A percentile compares a stretch with the other conserved stretches of the same genome.
Evolutionary conservation across 352 stramenopile genomes (phyloP).

Genomic region (Peronospora farinosa): DNA sequence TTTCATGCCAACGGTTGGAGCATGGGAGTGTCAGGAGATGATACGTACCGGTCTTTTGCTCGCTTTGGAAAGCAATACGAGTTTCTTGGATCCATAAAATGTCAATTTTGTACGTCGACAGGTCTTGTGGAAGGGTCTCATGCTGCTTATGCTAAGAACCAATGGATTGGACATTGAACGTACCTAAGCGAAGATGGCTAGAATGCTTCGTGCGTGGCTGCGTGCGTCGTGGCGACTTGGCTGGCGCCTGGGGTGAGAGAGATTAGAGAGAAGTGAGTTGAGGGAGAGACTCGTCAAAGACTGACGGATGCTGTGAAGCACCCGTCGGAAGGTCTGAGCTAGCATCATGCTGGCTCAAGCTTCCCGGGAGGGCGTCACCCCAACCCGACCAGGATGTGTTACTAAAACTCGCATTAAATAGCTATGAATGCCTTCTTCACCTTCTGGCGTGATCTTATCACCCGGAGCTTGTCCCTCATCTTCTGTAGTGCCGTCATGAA

Average conservation of each 20-base stretch:
- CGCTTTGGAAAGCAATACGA: too few species aligned
- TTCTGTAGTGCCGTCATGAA: too few species aligned
- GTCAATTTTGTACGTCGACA: too few species aligned
- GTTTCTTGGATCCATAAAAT: too few species aligned
- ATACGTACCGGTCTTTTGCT: too few species aligned
- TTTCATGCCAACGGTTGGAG: constrained; percentile 9
- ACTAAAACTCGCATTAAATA: too few species aligned
- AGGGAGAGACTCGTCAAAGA: constrained; percentile 13
- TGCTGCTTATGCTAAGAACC: not conserved
- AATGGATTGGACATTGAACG: too few species aligned
- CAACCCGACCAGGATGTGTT: constrained; percentile 8
- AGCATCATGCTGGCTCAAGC: constrained; percentile 12
- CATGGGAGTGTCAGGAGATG: constrained; percentile 1
- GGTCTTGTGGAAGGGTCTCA: too few species aligned
- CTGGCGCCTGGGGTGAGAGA: constrained; percentile 8
- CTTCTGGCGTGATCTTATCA: too few species aligned
- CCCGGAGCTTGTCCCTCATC: too few species aligned
- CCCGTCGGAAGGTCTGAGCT: constrained; percentile 9
- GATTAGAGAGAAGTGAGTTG: constrained; percentile 6
- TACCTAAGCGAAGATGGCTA: constrained; percentile 6
- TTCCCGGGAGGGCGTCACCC: constrained; percentile 14
- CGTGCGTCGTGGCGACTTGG: constrained; percentile 4
- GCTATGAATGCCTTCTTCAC: too few species aligned
- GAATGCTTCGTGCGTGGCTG: not conserved
- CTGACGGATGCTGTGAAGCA: constrained; percentile 5